Evolutionary conservation across 2,329 filamentous ascomycete species (phyloP), one percentile per base, ranked within the genome.

Genomic region (Penicillium nordicum): DNA sequence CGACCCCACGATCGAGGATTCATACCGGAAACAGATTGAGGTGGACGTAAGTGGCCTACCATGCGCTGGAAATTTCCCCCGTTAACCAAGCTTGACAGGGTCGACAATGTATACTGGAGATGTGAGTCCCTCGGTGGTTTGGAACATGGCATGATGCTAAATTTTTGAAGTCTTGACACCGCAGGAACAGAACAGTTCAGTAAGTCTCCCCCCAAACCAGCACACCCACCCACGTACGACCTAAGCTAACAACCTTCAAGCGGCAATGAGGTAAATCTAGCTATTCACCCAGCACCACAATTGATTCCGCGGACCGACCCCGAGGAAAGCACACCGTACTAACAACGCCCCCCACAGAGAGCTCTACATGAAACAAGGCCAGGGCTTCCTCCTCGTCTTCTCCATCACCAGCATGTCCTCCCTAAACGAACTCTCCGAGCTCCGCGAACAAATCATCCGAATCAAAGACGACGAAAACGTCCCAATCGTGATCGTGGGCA

Each of bases 181-280:
- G 91, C 91, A 64, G 91, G 91, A 57, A 96, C 91, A 63, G 91
- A 96, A 73, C 91, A 96, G 73, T 96, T 96, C 76, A 93, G 90
- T 93, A 81, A 76, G 88, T 80, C 25, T 14, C 52, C n/a, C 61
- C 21, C 14, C 25, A 40, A 34, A 18, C 30, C 55, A 56, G 34
- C 32, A 53, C 7, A 25, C 21, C 46, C 49, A 32, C 4, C 16
- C n/a, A 30, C 14, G 16, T 29, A 25, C 34, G n/a, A 38, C 46
- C 48, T n/a, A 27, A 54, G 58, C 57, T 69, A 63, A 67, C 58
- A 46, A 25, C 3, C 47, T 21, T 38, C 36, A 59, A 83, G 81
- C 81, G 70, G 81, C 81, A 43, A 83, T 83, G 81, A 82, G 81
- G 81, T 83, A 82, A 66, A 63, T 58, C 51, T 36, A 44, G 25